Evolutionary conservation across 805 yeast species (phyloP).

Genomic region (Maudiozyma serrabonitensis): DNA sequence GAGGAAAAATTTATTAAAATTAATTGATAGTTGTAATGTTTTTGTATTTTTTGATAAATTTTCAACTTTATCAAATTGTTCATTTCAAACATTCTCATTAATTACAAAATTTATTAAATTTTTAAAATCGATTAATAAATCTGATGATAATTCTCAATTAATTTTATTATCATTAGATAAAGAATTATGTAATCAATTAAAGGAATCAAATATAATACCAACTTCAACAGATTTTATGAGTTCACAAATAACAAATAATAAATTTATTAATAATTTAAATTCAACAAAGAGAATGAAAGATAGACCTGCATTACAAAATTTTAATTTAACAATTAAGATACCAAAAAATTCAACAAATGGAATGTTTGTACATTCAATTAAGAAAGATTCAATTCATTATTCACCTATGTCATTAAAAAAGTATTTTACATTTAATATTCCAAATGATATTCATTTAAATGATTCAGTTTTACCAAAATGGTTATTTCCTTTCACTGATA

Average conservation of each 20-base stretch:
- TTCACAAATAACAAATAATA: background rate
- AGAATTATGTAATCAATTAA: background rate
- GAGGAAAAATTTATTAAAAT: slow-evolving; percentile 10
- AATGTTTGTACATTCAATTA: slow-evolving; percentile 25
- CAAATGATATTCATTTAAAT: slow-evolving; percentile 11
- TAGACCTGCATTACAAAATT: slow-evolving; percentile 2
- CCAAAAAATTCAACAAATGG: slow-evolving; percentile 13
- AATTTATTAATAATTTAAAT: background rate
- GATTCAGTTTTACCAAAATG: slow-evolving; percentile 26
- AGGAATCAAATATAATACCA: background rate
- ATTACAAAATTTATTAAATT: slow-evolving; percentile 15
- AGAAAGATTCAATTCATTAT: slow-evolving; percentile 25
- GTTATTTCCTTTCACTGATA: slow-evolving; percentile 17
- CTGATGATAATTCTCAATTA: background rate
- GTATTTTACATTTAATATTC: slow-evolving; percentile 23
- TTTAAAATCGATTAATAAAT: background rate
- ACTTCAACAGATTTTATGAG: background rate
- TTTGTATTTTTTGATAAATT: slow-evolving; percentile 23
- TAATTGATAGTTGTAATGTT: slow-evolving; percentile 10
- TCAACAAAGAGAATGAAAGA: background rate
- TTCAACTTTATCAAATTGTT: slow-evolving; percentile 17
- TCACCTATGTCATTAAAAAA: slow-evolving; percentile 26
- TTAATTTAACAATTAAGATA: slow-evolving; percentile 16
- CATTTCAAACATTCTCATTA: slow-evolving; percentile 16
- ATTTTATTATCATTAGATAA: slow-evolving; percentile 3